Base-by-base conservation (phyloP, 129 eudicot species). In the Tagetes patula region DNA sequence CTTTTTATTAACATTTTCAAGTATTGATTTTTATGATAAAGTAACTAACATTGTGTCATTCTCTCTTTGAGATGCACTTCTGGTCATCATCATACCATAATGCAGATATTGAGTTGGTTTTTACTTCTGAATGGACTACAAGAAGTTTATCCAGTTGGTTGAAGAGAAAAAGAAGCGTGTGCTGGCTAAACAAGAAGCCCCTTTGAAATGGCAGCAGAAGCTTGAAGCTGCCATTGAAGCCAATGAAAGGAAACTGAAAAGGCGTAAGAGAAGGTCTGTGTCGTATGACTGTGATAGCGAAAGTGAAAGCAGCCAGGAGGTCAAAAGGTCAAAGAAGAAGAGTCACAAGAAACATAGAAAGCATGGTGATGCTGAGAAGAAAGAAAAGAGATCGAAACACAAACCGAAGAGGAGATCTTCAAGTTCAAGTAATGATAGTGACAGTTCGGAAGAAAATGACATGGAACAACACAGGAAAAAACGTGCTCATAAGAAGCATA, bases 11-110 rank as follows among this genome's bases (percentile, higher is more conserved):
- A 5, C 2, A 56, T n/a, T 46, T 55, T 2, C 10, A 7, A 20
- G 60, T 27, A 42, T 69, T 40, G 73, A 27, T 64, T 47, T 61
- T 73, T 8, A 33, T 81, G 87, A 80, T 80, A 73, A 86, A 90
- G 81, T 85, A 94, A 88, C 98, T 94, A 87, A 94, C 98, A 84
- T 66, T 87, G 81, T 90, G 80, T 84, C 90, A 62, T 94, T 94
- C 96, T 93, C 98, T 91, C 85, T 87, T 88, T 82, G 98, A 94
- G 98, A 94, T 94, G 98, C 77, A 88, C 98, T 80, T 87, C 83
- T 54, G 91, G 90, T 82, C 96, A 83, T 94, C 96, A 82, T 84
- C 96, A 83, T 86, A 86, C 93, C 96, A 86, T 81, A 81, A 94
- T 94, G 97, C 97, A 94, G 98, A 64, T 82, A 73, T 89, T 89